These are phyloP conservation scores for Talaromyces ruber DNA, from an alignment of 495 filamentous ascomycete species.

Conservation along the genomic window DNA sequence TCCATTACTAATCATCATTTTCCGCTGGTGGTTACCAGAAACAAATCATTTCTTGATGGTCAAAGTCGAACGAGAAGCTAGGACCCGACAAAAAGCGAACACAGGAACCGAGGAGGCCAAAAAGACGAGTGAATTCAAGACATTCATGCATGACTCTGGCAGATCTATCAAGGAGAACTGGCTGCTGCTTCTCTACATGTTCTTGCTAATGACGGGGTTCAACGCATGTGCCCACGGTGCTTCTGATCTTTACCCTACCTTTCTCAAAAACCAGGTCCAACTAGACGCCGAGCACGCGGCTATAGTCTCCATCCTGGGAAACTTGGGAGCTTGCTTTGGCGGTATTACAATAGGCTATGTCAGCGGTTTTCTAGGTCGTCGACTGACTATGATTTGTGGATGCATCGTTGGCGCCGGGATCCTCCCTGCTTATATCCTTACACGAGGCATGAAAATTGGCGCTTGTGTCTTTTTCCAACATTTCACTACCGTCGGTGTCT, in stretches of 20 bases:
- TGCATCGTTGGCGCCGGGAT: slow-evolving; percentile 25
- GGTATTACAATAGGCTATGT: slow-evolving; percentile 25
- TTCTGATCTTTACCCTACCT: slow-evolving; percentile 38
- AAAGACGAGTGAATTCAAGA: slow-evolving; percentile 10
- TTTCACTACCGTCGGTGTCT: slow-evolving; percentile 25
- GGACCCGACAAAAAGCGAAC: neutral
- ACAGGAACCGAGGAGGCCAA: neutral
- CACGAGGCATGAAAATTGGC: slow-evolving; percentile 18
- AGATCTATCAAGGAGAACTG: slow-evolving; percentile 25
- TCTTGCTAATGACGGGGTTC: slow-evolving; percentile 34
- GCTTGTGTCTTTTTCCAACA: slow-evolving; percentile 28
- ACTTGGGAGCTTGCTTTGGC: slow-evolving; percentile 19
- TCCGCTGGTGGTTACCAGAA: slow-evolving; percentile 60
- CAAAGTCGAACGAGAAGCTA: slow-evolving; percentile 23
- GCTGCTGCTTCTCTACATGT: slow-evolving; percentile 32
- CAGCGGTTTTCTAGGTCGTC: slow-evolving; percentile 25
- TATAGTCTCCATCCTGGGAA: slow-evolving; percentile 24
- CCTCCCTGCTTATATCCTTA: slow-evolving; percentile 22
- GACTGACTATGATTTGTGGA: slow-evolving; percentile 24
- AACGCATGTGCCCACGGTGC: slow-evolving; percentile 32
- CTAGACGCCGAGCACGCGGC: slow-evolving; percentile 23
- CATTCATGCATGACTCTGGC: slow-evolving; percentile 19
- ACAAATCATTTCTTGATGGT: slow-evolving; percentile 38
- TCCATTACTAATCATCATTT: slow-evolving; percentile 61
- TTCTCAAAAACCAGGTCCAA: slow-evolving; percentile 27